phyloP scores from a whole-genome alignment of 441 rosid genomes.

The Croton laevigatus region DNA sequence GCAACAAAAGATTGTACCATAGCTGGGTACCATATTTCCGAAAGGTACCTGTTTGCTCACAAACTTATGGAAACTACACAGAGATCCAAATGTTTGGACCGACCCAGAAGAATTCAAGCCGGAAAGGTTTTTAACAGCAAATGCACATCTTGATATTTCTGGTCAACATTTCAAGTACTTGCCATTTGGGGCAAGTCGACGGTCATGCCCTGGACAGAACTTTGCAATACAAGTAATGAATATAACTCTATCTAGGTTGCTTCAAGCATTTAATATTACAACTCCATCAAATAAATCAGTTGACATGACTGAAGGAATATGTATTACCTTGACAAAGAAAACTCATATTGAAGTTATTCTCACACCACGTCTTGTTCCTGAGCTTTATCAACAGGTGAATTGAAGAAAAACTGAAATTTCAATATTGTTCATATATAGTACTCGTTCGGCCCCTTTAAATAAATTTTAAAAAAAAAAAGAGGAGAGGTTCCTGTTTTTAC shows the following conservation, averaged over 20 bases:
- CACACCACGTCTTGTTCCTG: background rate
- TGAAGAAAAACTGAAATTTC: too few relatives aligned
- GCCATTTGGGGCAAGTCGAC: conserved; percentile 42
- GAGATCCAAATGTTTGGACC: too few relatives aligned
- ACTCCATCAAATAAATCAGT: conserved; percentile 8
- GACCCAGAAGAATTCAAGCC: too few relatives aligned
- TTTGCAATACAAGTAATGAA: conserved; percentile 26
- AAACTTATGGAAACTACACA: too few relatives aligned
- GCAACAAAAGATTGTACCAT: too few relatives aligned
- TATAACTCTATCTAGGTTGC: conserved; percentile 30
- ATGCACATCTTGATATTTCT: conserved; percentile 18
- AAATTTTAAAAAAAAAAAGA: too few relatives aligned
- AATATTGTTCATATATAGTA: too few relatives aligned
- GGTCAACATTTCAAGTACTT: conserved; percentile 32
- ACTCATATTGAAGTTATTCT: background rate
- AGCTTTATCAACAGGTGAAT: background rate
- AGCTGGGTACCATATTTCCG: too few relatives aligned
- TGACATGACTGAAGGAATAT: conserved; percentile 41
- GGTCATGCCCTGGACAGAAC: conserved; percentile 39
- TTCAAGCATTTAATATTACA: conserved; percentile 36
- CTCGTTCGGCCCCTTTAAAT: too few relatives aligned
- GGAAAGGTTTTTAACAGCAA: too few relatives aligned
- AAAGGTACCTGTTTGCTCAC: too few relatives aligned
- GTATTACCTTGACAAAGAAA: conserved; percentile 34
- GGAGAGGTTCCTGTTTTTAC: too few relatives aligned